Evolutionary conservation across 176 grass and related monocot species (phyloP).

Genomic region (Leersia perrieri): DNA sequence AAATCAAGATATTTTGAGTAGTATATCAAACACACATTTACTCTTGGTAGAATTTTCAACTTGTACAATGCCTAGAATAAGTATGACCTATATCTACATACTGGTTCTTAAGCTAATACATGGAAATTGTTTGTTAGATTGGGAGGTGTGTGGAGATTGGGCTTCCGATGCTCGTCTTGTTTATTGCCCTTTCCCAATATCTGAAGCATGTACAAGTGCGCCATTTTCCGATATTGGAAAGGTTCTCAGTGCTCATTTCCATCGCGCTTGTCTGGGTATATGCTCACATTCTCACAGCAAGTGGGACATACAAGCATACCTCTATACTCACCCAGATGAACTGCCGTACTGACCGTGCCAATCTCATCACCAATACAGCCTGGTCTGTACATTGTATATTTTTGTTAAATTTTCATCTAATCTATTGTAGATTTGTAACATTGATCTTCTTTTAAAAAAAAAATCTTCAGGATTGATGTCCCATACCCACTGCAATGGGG

Average conservation of each 20-base stretch:
- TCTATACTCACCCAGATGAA: conserved; percentile 55
- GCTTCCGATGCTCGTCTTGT: conserved; percentile 68
- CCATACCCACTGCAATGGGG: conserved; percentile 88
- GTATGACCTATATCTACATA: background rate
- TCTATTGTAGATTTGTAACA: background rate
- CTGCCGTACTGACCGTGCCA: conserved; percentile 68
- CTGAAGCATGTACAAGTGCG: conserved; percentile 33
- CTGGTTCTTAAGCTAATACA: background rate
- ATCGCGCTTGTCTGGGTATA: conserved; percentile 67
- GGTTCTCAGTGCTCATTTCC: conserved; percentile 69
- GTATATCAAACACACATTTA: background rate
- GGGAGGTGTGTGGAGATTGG: conserved; percentile 83
- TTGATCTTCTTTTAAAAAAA: background rate
- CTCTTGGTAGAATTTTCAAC: background rate
- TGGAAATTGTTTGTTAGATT: conserved; percentile 34
- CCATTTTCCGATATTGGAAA: conserved; percentile 67
- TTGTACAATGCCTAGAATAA: background rate
- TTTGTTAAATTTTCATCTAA: background rate
- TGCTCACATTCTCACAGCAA: conserved; percentile 66
- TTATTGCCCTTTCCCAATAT: conserved; percentile 58
- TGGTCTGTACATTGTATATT: conserved; percentile 39
- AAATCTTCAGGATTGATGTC: conserved; percentile 51
- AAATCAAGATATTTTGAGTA: background rate
- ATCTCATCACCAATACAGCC: conserved; percentile 59
- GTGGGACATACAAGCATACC: conserved; percentile 66